Evolutionary conservation across 2,329 filamentous ascomycete genomes (phyloP).

Genomic region (Colletotrichum sp.): DNA sequence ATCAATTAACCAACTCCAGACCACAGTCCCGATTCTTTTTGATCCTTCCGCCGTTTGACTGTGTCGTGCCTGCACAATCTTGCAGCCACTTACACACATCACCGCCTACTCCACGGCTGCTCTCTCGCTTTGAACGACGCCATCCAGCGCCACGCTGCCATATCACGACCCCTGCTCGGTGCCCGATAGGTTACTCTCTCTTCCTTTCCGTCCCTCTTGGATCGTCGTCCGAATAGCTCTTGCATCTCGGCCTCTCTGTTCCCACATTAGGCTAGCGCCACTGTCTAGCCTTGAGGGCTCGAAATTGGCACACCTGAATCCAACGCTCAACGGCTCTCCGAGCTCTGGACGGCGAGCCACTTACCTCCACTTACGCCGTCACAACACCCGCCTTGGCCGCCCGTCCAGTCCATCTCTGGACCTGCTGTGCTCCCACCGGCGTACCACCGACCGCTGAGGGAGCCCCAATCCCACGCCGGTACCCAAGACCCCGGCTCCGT

Average conservation of each 20-base stretch:
- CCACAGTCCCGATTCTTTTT: neutral
- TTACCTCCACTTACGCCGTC: conserved; percentile 7
- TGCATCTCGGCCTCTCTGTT: neutral
- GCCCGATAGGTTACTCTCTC: neutral
- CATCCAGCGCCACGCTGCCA: neutral
- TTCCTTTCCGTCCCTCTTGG: neutral
- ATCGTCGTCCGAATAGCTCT: neutral
- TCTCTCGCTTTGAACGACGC: neutral
- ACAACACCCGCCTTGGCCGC: conserved; percentile 4
- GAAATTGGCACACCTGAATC: conserved; percentile 17
- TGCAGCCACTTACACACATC: neutral
- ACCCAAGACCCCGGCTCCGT: neutral
- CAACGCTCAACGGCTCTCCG: neutral
- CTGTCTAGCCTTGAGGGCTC: neutral
- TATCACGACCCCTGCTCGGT: neutral
- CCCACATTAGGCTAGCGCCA: neutral
- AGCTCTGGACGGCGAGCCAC: neutral
- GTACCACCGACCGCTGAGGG: neutral
- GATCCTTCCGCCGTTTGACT: neutral
- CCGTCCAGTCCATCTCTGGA: neutral
- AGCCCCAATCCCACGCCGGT: neutral
- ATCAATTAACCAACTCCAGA: neutral
- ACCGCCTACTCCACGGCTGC: neutral
- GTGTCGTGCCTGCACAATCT: neutral
- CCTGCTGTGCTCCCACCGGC: neutral